Percentiles rank a stretch among this genome's conserved stretches.
phyloP scores from a whole-genome alignment of 192 early-diverging fungal species.

The Linnemannia elongata region DNA sequence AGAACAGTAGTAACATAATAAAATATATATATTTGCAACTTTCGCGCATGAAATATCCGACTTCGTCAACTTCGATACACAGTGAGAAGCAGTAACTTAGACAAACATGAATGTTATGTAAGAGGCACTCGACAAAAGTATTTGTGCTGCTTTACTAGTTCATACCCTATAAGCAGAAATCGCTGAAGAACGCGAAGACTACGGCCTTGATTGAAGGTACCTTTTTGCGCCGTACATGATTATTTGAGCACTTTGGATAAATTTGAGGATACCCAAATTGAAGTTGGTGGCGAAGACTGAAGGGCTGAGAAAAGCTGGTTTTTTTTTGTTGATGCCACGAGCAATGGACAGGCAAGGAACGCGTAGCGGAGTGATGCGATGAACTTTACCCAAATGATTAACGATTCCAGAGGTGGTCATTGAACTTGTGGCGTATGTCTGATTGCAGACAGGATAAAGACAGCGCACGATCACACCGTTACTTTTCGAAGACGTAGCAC shows the following conservation, averaged over 20 bases:
- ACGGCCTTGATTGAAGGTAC: neutral
- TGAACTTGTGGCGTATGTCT: too few relatives aligned
- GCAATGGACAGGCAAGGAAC: neutral
- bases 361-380: neutral
- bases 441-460: too few relatives aligned
- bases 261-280: neutral
- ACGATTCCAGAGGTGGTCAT: too few relatives aligned
- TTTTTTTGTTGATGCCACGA: neutral
- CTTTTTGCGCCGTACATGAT: neutral
- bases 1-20: neutral
- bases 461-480: too few relatives aligned
- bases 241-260: neutral
- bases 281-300: neutral
- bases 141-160: neutral
- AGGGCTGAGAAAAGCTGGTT: too few relatives aligned
- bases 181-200: neutral
- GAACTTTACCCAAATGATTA: too few relatives aligned
- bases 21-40: neutral
- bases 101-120: too few relatives aligned
- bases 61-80: too few relatives aligned
- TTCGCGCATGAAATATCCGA: too few relatives aligned
- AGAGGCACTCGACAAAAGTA: neutral
- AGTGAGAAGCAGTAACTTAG: too few relatives aligned
- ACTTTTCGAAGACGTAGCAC: too few relatives aligned
- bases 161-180: neutral